Evolutionary conservation across 768 basidiomycete genomes (phyloP), one percentile per base, ranked within the genome.

Genomic region (Tylopilus subfusipes): DNA sequence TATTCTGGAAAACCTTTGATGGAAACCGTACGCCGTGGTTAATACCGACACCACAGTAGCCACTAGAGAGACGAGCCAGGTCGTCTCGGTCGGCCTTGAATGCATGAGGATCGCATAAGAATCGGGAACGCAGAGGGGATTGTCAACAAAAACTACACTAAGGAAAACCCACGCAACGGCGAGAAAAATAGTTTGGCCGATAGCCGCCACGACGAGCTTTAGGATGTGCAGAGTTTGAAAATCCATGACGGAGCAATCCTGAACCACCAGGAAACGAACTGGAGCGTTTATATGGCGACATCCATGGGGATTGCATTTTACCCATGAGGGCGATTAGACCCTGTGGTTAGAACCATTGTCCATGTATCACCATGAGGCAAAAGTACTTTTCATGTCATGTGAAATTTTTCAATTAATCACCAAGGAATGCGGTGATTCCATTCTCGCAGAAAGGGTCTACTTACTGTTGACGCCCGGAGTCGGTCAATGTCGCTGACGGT

Each of bases 121-220:
- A 9, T 51, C 31, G 21, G 48, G 2, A 18, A 43, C 24, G 10
- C 9, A 12, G 25, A 54, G 48, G 12, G 48, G 53, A 22, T 43
- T 12, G 0, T 13, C 0, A 5, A 4, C 2, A 0, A 52, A 27
- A 2, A 54, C 49, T 11, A 5, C 21, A 24, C 25, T 33, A 14
- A 54, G 12, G 19, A 54, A 51, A 2, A 31, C 53, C 53, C 48
- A 54, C 6, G 18, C 42, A 11, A 18, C n/a, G 11, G 21, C 31
- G 25, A 54, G 53, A 42, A 54, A 33, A 11, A 52, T 1, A 3
- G 53, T 36, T 52, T 54, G 53, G 9, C 39, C 40, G 4, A 29
- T 25, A 13, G n/a, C 10, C 2, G 48, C 53, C 2, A 1, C 16
- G 5, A 10, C 13, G 31, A 54, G 22, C 19, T 50, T 6, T 14